Evolutionary conservation across 2,329 filamentous ascomycete species (phyloP), one percentile per base, ranked within the genome.

Genomic region (Volutella citrinella): DNA sequence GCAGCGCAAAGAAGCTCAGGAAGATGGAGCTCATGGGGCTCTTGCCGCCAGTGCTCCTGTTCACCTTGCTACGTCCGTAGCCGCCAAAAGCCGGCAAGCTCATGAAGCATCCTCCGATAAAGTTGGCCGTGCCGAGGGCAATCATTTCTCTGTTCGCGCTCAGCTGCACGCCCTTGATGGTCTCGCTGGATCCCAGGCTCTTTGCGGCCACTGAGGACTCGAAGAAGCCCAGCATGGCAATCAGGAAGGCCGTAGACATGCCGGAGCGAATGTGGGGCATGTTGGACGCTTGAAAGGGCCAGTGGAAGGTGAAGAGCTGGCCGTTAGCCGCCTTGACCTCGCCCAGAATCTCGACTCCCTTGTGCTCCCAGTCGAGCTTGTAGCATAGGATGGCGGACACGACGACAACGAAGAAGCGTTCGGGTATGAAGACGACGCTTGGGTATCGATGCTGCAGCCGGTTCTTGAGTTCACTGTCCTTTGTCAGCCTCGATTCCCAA

Each of bases 161-260:
- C 25, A 96, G 71, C 32, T 84, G 78, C 57, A 96, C 87, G 19
- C 81, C 84, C 40, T 86, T 77, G 19, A 96, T 82, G 9, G 78
- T 78, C 43, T 83, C 78, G 31, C 69, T 70, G 25, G 78, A 77
- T 7, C 84, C 85, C 4, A 98, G 68, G 43, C 87, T 91, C 64
- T 97, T 97, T 21, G 93, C 93, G 2, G 93, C 93, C 10, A 98
- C 89, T 0, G 89, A 95, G 4, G 88, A 95, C 62, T 98, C 93
- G 52, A 98, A 98, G 64, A 98, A 98, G n/a, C 93, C 93, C 0
- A 98, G 80, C 16, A 98, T 72, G 1, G 90, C 88, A 45, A 98
- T 95, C 34, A 97, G 72, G 54, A 98, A 95, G 0, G 88, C 85
- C 0, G 93, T 97, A 32, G 87, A 83, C 74, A 97, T 84, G 22